Percentiles rank a stretch among this genome's conserved stretches.
Conservation (phyloP, 441 rosid species). For the Erodium chrysanthum region DNA sequence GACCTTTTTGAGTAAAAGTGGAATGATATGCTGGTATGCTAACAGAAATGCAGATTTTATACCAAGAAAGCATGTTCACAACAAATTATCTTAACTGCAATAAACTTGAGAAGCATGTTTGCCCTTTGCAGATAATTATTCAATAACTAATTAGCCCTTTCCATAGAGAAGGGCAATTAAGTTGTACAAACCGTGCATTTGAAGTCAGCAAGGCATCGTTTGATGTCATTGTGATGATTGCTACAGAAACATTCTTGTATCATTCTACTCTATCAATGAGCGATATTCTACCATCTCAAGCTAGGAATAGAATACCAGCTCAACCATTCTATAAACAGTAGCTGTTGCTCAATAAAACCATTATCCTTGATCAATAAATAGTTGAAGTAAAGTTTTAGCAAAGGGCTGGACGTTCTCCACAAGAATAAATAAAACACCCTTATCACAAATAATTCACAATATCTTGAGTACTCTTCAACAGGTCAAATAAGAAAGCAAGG, state of each 20-base stretch:
- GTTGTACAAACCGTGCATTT: neutral
- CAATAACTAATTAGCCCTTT: neutral
- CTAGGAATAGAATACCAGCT: neutral
- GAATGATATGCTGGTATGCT: neutral
- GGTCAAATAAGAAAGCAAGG: neutral
- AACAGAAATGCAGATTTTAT: too few relatives aligned
- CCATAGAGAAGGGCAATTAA: neutral
- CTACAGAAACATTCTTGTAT: neutral
- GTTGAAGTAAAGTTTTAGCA: neutral
- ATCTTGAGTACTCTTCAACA: neutral
- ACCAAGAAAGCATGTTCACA: too few relatives aligned
- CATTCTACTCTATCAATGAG: neutral
- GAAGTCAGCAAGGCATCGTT: slow-evolving; percentile 5
- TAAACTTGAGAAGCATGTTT: neutral
- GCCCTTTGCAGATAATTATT: neutral
- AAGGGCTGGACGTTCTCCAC: neutral
- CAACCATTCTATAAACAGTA: neutral
- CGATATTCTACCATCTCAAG: neutral
- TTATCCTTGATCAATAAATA: neutral
- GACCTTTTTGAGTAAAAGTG: neutral
- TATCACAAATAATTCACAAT: neutral
- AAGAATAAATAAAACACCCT: neutral
- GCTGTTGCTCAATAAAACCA: neutral
- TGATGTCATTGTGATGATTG: neutral
- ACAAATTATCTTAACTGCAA: too few relatives aligned